phyloP scores from a whole-genome alignment of 495 filamentous ascomycete species.

The Chaetomium fimeti region DNA sequence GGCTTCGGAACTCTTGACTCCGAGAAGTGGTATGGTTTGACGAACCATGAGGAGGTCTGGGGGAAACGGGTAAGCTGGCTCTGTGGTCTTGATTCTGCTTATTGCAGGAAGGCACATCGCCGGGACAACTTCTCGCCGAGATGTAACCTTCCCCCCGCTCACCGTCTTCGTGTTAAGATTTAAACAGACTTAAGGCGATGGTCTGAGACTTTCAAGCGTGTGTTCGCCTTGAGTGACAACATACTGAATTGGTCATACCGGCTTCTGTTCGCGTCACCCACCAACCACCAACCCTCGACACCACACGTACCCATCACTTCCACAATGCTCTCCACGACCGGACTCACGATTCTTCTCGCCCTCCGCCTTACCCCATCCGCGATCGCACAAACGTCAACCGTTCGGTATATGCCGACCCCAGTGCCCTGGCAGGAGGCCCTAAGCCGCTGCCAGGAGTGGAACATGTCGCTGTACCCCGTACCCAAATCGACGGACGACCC shows the following conservation, averaged over 20 bases:
- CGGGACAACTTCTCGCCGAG: background rate
- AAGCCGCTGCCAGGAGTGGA: background rate
- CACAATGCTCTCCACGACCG: too few relatives aligned
- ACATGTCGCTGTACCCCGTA: slow-evolving; percentile 2
- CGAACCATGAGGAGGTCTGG: too few relatives aligned
- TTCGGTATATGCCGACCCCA: background rate
- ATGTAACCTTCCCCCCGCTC: background rate
- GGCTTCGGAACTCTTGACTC: too few relatives aligned
- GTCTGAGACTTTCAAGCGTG: background rate
- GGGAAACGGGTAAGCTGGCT: too few relatives aligned
- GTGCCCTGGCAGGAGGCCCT: background rate
- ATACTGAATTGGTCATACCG: background rate
- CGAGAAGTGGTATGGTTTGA: too few relatives aligned
- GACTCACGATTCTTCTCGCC: background rate
- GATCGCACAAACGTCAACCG: slow-evolving; percentile 8
- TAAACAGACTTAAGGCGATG: background rate
- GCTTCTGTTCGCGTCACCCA: background rate
- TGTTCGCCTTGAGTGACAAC: background rate
- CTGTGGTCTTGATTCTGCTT: background rate
- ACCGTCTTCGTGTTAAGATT: background rate
- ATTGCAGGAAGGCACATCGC: background rate
- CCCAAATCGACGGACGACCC: background rate
- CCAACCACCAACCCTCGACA: too few relatives aligned
- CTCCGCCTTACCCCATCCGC: background rate
- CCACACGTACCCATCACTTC: too few relatives aligned